Percentiles rank a stretch among this genome's conserved stretches.
Conservation (phyloP, 108 stramenopile species). For the Poteriospumella lacustris region DNA sequence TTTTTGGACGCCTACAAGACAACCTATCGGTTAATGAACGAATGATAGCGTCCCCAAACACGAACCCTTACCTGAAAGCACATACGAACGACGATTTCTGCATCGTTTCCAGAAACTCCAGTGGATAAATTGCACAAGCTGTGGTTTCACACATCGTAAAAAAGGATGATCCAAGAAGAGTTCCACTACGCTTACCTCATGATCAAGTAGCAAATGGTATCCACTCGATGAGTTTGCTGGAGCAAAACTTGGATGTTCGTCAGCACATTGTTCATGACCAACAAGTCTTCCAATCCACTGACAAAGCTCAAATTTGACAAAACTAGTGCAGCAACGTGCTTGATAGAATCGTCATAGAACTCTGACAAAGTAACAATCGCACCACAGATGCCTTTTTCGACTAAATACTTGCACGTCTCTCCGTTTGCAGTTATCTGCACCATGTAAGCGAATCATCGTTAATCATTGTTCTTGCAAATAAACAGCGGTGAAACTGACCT, state of each 20-base stretch:
- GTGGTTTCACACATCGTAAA: no score
- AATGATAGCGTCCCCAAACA: background rate
- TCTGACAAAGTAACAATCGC: no score
- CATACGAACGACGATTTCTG: background rate
- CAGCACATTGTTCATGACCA: background rate
- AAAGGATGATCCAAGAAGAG: background rate
- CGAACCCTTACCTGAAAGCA: background rate
- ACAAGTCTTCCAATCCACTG: background rate
- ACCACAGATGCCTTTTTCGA: no score
- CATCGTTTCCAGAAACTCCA: background rate
- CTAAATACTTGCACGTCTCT: no score
- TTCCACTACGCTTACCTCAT: background rate
- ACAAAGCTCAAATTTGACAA: background rate
- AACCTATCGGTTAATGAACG: no score
- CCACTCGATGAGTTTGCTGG: background rate
- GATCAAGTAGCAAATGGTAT: background rate
- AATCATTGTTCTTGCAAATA: no score
- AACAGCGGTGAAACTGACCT: no score
- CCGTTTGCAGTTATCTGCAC: no score
- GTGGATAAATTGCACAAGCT: background rate
- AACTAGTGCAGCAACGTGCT: background rate
- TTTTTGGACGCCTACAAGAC: conserved; percentile 12
- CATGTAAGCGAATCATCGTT: no score
- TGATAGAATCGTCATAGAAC: background rate
- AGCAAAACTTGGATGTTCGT: background rate